phyloP scores from a whole-genome alignment of 1,139 yeast species.

The Ashbya aceris region DNA sequence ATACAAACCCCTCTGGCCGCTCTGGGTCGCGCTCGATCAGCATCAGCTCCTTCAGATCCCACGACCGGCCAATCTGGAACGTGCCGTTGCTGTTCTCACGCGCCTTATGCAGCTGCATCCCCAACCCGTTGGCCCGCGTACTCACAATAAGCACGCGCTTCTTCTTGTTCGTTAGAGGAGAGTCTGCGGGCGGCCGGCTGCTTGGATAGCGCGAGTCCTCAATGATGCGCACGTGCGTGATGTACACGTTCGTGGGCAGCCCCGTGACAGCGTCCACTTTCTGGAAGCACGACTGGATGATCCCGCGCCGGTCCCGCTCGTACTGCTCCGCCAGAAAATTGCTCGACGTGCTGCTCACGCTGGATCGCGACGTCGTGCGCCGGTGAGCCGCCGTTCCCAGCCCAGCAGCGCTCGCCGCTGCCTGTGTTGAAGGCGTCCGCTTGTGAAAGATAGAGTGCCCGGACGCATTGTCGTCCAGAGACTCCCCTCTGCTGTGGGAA shows the following conservation, averaged over 20 bases:
- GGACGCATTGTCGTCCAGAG: slow-evolving; percentile 21
- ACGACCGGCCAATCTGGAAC: slow-evolving; percentile 86
- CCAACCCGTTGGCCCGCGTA: slow-evolving; percentile 35
- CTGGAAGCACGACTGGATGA: slow-evolving; percentile 39
- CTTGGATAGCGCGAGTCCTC: slow-evolving; percentile 44
- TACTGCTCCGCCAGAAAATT: slow-evolving; percentile 42
- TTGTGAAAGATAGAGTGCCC: slow-evolving; percentile 10
- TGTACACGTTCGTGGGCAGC: slow-evolving; percentile 39
- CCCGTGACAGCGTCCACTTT: slow-evolving; percentile 33
- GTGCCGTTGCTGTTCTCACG: slow-evolving; percentile 65
- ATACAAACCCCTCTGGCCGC: slow-evolving; percentile 47
- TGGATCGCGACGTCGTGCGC: slow-evolving; percentile 18
- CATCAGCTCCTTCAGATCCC: slow-evolving; percentile 73
- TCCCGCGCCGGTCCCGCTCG: slow-evolving; percentile 39
- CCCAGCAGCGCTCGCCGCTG: slow-evolving; percentile 12
- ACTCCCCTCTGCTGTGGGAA: slow-evolving; percentile 28
- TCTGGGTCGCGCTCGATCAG: slow-evolving; percentile 44
- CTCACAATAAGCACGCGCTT: slow-evolving; percentile 41
- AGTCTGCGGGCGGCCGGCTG: slow-evolving; percentile 36
- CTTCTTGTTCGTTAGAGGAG: slow-evolving; percentile 36
- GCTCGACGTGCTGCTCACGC: slow-evolving; percentile 13
- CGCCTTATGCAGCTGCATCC: slow-evolving; percentile 76
- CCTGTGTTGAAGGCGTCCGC: slow-evolving; percentile 13
- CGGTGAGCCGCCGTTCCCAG: slow-evolving; percentile 3
- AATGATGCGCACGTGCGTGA: slow-evolving; percentile 50